Base-by-base conservation (phyloP, 495 filamentous ascomycete genomes). In the Penicillium angulare region DNA sequence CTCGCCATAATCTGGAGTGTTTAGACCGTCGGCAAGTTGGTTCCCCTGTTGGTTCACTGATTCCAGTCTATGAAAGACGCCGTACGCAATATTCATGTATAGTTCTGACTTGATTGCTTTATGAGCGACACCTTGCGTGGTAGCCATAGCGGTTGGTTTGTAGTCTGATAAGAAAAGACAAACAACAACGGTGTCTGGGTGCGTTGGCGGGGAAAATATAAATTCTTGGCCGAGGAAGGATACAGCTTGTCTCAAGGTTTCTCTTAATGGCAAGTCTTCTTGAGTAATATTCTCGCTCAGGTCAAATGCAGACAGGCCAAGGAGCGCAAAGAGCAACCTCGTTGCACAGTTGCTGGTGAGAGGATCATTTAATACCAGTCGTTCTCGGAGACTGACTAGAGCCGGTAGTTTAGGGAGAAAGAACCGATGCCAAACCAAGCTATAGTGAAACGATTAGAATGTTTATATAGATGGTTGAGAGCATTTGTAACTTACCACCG, bases 111-210 rank as follows among this genome's bases (percentile, higher is more conserved):
- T 48, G 7, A 48, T 23, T 23, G 45, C 29, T 15, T 38, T 21
- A 31, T 48, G 45, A 0, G 33, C 32, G 32, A 38, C 32, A n/a
- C 20, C 15, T 26, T 27, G 45, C 12, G 29, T 36, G 12, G 45
- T 48, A 9, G 33, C 32, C 45, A 48, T 9, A 16, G 32, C 45
- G 15, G 45, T 39, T 27, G 45, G 45, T 22, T 48, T 48, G 20
- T 36, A 48, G 9, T 36, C 33, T 4, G 45, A 21, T 16, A 48
- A 17, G 10, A 48, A 36, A 7, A 36, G 45, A 29, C 22, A 38
- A 6, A 48, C 31, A 3, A 29, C 2, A 13, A 48, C 13, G 5
- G 33, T 38, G 12, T 48, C 45, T 8, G 34, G 45, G 16, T 48
- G 31, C 3, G 21, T 38, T 0, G 45, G 45, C 13, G 45, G 45